These are phyloP conservation scores for Dimargaris verticillata DNA, from an alignment of 192 early-diverging fungal species.

Conservation along the genomic window DNA sequence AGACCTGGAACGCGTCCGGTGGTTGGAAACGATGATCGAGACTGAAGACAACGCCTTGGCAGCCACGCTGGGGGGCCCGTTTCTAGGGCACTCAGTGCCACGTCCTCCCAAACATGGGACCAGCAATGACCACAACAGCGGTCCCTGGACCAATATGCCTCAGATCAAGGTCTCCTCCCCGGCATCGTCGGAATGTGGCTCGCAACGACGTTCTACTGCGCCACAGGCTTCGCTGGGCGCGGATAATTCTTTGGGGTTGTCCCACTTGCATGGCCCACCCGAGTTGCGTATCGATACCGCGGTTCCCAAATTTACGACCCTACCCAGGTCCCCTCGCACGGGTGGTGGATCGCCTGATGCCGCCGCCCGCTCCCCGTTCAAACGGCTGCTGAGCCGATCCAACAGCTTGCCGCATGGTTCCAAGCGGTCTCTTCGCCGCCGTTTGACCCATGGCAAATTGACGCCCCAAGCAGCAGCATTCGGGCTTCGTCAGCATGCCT, in stretches of 20 bases:
- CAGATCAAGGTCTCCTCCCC: too few species aligned
- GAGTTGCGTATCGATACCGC: too few species aligned
- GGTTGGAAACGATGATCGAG: slow-evolving; percentile 4
- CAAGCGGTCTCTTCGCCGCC: not conserved
- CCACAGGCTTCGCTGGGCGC: not conserved
- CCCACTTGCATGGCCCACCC: too few species aligned
- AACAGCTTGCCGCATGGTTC: not conserved
- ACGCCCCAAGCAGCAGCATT: not conserved
- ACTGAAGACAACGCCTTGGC: not conserved
- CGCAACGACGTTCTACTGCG: not conserved
- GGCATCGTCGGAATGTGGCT: not conserved
- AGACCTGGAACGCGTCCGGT: slow-evolving; percentile 4
- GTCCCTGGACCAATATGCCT: too few species aligned
- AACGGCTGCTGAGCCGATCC: not conserved
- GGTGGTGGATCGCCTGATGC: not conserved
- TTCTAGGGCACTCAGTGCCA: not conserved
- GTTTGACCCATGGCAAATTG: not conserved
- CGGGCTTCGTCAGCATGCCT: not conserved
- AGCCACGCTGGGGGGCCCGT: not conserved
- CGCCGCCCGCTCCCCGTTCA: not conserved
- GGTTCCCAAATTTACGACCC: not conserved
- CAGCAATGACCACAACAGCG: too few species aligned
- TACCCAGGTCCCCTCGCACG: too few species aligned
- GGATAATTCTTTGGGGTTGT: too few species aligned
- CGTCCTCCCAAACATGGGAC: too few species aligned